Percentiles rank a stretch among this genome's conserved stretches.
These are phyloP conservation scores for Zea mays DNA, from an alignment of 176 grass and related monocot genomes.

Conservation along the genomic window Zm-B73-REFERENCE-NAM-5.0 NC_050101.1:14794001-14794500, in stretches of 20 bases:
- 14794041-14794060: slow-evolving; percentile 30
- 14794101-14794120: not conserved
- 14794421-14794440: slow-evolving; percentile 5
- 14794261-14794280: not conserved
- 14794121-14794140: not conserved
- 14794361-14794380: not conserved
- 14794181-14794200: not conserved
- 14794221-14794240: not conserved
- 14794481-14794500: not conserved
- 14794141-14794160: not conserved
- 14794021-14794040: slow-evolving; percentile 7
- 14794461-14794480: not conserved
- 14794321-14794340: not conserved
- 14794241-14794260: not conserved
- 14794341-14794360: not conserved
- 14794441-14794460: slow-evolving; percentile 10
- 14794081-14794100: not conserved
- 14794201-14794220: not conserved
- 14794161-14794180: slow-evolving; percentile 15
- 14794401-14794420: slow-evolving; percentile 19
- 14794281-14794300: not conserved
- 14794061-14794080: not conserved
- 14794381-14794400: slow-evolving; percentile 29
- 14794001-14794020: slow-evolving; percentile 16
- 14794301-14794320: not conserved